These are phyloP conservation scores for Apophysomyces elegans DNA, from an alignment of 371 early-diverging fungal genomes.

Conservation along the genomic window DNA sequence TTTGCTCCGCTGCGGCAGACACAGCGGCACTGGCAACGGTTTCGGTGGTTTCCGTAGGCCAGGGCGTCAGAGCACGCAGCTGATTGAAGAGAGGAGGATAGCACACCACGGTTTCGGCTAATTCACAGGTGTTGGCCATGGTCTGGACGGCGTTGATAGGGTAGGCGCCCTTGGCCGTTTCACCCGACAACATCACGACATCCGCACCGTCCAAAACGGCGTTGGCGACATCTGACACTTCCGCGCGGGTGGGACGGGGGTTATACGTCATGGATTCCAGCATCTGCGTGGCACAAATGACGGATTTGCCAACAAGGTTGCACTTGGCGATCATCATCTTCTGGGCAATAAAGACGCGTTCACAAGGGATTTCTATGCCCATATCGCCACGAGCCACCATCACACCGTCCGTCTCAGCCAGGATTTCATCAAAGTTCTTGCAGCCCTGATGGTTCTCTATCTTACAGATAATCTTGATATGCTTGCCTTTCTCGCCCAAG, in stretches of 20 bases:
- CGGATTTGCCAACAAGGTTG: conserved; percentile 92
- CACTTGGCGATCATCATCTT: conserved; percentile 96
- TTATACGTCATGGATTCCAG: conserved; percentile 96
- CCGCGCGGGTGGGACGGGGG: conserved; percentile 96
- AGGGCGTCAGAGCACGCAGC: conserved; percentile 74
- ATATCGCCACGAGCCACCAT: conserved; percentile 99
- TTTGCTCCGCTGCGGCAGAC: conserved; percentile 80
- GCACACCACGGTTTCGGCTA: conserved; percentile 77
- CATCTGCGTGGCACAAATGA: conserved; percentile 98
- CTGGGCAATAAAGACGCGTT: conserved; percentile 89
- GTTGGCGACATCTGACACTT: conserved; percentile 98
- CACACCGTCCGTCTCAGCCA: conserved; percentile 94
- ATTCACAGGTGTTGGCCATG: conserved; percentile 70
- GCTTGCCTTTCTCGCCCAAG: conserved; percentile 74
- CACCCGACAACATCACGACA: conserved; percentile 97
- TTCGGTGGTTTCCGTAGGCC: conserved; percentile 84
- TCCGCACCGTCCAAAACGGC: conserved; percentile 96
- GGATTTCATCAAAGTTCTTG: conserved; percentile 93
- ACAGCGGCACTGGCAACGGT: conserved; percentile 92
- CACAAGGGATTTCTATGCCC: conserved; percentile 93
- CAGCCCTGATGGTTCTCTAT: conserved; percentile 93
- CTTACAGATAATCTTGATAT: conserved; percentile 93
- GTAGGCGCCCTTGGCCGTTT: conserved; percentile 92
- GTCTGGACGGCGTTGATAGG: conserved; percentile 76
- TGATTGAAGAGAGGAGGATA: conserved; percentile 79